A percentile compares a stretch with the other conserved stretches of the same genome.
Conservation (phyloP, 768 basidiomycete species). For the Suillus occidentalis region DNA sequence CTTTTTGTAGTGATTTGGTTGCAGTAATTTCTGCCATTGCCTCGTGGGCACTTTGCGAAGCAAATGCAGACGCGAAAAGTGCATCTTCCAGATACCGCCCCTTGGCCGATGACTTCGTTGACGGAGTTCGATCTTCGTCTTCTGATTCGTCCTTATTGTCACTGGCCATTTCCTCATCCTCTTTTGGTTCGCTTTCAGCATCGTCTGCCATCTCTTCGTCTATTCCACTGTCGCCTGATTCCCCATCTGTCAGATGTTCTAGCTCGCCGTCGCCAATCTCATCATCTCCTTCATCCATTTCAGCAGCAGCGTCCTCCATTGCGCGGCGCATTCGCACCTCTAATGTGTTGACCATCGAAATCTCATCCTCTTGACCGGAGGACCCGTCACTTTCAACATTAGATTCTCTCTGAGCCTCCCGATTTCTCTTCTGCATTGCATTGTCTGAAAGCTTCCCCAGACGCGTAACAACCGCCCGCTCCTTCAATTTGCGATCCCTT, state of each 20-base stretch:
- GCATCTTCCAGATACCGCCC: slow-evolving; percentile 64
- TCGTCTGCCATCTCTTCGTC: slow-evolving; percentile 14
- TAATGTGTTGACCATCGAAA: slow-evolving; percentile 6
- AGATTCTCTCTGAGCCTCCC: slow-evolving; percentile 23
- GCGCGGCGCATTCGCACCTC: slow-evolving; percentile 28
- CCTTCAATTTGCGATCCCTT: slow-evolving; percentile 50
- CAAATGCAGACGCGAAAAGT: slow-evolving; percentile 58
- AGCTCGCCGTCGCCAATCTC: slow-evolving; percentile 21
- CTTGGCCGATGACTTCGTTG: slow-evolving; percentile 28
- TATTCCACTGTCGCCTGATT: slow-evolving; percentile 19
- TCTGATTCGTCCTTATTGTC: slow-evolving; percentile 18
- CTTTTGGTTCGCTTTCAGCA: slow-evolving; percentile 9
- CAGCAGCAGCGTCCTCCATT: slow-evolving; percentile 29
- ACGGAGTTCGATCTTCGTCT: slow-evolving; percentile 2
- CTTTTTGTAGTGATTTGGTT: slow-evolving; percentile 22
- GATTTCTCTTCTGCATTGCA: slow-evolving; percentile 13
- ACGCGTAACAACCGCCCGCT: slow-evolving; percentile 35
- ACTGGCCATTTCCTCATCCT: slow-evolving; percentile 19
- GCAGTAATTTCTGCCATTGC: slow-evolving; percentile 23
- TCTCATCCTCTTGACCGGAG: slow-evolving; percentile 20
- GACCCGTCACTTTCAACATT: slow-evolving; percentile 27
- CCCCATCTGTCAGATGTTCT: slow-evolving; percentile 11
- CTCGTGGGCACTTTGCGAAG: slow-evolving; percentile 29
- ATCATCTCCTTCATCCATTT: slow-evolving; percentile 21
- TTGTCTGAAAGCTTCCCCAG: slow-evolving; percentile 18